Conservation (phyloP, 164 flowering plant genomes). For the Berberis vulgaris region DNA sequence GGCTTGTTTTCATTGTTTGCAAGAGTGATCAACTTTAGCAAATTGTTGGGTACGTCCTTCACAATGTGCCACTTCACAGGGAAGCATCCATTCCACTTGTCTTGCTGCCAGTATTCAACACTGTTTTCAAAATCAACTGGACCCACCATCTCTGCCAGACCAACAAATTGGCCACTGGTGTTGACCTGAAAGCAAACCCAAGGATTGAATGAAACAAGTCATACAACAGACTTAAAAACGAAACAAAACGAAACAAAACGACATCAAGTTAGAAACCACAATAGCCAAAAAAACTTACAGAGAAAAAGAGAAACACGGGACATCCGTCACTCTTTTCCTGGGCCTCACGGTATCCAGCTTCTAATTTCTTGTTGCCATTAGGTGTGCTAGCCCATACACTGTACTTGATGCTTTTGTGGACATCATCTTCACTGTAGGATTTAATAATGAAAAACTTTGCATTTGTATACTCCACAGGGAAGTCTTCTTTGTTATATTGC, state of each 20-base stretch:
- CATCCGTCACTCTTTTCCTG: slow-evolving; percentile 3
- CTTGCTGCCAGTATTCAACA: slow-evolving; percentile 4
- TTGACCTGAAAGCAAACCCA: not conserved
- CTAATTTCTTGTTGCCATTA: slow-evolving; percentile 6
- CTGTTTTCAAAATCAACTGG: not conserved
- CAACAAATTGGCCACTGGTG: slow-evolving; percentile 2
- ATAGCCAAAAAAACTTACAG: slow-evolving; percentile 3
- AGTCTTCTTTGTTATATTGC: slow-evolving; percentile 58
- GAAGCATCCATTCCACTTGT: slow-evolving; percentile 4
- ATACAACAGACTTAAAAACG: not conserved
- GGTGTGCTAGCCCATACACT: slow-evolving; percentile 9
- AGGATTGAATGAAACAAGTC: not conserved
- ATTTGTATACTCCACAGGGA: slow-evolving; percentile 47
- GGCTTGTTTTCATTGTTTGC: slow-evolving; percentile 6
- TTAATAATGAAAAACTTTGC: slow-evolving; percentile 82
- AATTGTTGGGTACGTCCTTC: not conserved
- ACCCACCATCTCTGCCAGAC: slow-evolving; percentile 2
- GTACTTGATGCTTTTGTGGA: slow-evolving; percentile 12
- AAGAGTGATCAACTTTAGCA: not conserved
- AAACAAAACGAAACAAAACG: not conserved
- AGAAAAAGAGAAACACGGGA: slow-evolving; percentile 6
- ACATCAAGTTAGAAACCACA: not conserved
- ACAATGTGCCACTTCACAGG: slow-evolving; percentile 7
- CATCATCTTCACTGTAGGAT: slow-evolving; percentile 15
- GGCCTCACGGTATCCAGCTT: slow-evolving; percentile 4